Conservation (phyloP, 176 grass and related monocot genomes). For the Aegilops umbellulata region DNA sequence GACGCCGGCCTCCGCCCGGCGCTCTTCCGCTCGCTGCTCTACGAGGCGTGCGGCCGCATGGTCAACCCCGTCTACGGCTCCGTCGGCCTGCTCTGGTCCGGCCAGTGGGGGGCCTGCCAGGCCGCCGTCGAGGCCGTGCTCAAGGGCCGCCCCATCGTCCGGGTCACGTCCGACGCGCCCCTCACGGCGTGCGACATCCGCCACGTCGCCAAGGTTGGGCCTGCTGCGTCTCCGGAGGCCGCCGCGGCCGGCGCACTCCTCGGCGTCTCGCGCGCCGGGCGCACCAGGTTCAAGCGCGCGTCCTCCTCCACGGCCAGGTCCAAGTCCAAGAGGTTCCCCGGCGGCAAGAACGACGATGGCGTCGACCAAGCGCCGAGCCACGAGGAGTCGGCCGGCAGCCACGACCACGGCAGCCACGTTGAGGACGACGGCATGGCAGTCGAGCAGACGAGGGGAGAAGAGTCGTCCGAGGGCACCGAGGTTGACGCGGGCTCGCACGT, state of each 20-base stretch:
- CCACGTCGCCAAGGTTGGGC: slow-evolving; percentile 32
- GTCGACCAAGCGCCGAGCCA: slow-evolving; percentile 16
- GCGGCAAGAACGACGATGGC: not conserved
- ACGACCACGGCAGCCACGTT: not conserved
- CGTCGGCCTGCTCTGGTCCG: slow-evolving; percentile 60
- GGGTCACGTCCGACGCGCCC: slow-evolving; percentile 28
- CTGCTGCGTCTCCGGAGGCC: not conserved
- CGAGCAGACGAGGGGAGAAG: not conserved
- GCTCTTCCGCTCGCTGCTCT: slow-evolving; percentile 49
- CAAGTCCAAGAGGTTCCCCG: not conserved
- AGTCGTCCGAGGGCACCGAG: slow-evolving; percentile 40
- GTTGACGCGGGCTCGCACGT: slow-evolving; percentile 50
- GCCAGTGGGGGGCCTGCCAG: slow-evolving; percentile 57
- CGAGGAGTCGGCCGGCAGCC: slow-evolving; percentile 46
- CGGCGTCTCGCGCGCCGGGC: slow-evolving; percentile 26
- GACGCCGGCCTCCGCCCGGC: slow-evolving; percentile 37
- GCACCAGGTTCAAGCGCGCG: slow-evolving; percentile 48
- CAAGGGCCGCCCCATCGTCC: slow-evolving; percentile 50
- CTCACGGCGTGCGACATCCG: slow-evolving; percentile 47
- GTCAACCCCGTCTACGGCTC: slow-evolving; percentile 66
- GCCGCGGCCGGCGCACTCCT: not conserved
- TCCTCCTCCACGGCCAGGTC: slow-evolving; percentile 10
- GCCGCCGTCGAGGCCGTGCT: slow-evolving; percentile 68
- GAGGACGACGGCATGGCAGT: not conserved
- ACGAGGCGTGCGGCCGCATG: slow-evolving; percentile 63